Evolutionary conservation across 2,329 filamentous ascomycete species (phyloP).

Genomic region (Curvularia eragrostidis): DNA sequence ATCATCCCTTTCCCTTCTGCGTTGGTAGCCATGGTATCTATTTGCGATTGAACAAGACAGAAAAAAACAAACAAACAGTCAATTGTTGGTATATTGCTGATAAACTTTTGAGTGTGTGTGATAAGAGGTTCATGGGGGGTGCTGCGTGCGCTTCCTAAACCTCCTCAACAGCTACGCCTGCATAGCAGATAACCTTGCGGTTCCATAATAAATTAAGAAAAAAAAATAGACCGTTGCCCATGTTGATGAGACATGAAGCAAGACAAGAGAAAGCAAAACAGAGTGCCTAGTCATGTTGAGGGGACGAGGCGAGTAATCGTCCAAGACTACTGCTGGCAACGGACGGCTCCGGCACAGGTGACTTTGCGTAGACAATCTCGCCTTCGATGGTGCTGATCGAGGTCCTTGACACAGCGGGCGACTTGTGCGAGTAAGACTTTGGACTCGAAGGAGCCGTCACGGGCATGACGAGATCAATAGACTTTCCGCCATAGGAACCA

Average conservation of each 20-base stretch:
- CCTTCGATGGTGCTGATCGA: slow-evolving; percentile 47
- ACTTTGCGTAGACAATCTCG: slow-evolving; percentile 48
- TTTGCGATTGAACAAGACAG: background rate
- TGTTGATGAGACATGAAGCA: slow-evolving; percentile 2
- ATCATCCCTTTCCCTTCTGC: background rate
- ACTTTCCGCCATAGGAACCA: slow-evolving; percentile 50
- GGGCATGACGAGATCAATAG: slow-evolving; percentile 55
- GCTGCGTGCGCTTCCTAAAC: background rate
- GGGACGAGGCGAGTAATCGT: slow-evolving; percentile 42
- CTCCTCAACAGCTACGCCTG: slow-evolving; percentile 8
- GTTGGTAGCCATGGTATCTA: slow-evolving; percentile 3
- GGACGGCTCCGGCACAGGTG: slow-evolving; percentile 41
- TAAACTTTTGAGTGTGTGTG: slow-evolving; percentile 4
- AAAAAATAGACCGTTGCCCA: background rate
- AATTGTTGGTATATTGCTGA: slow-evolving; percentile 11
- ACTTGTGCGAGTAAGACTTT: slow-evolving; percentile 45
- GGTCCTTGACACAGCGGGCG: slow-evolving; percentile 40
- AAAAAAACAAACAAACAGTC: background rate
- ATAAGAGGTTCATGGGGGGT: no score
- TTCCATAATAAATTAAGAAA: slow-evolving; percentile 5
- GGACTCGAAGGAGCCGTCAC: slow-evolving; percentile 47
- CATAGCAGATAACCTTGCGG: slow-evolving; percentile 5
- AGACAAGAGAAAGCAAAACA: background rate
- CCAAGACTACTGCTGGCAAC: slow-evolving; percentile 49
- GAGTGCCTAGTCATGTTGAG: slow-evolving; percentile 12